These are phyloP conservation scores for Aspergillus glaucus DNA, from an alignment of 2,329 filamentous ascomycete genomes.

Conservation along the genomic window DNA sequence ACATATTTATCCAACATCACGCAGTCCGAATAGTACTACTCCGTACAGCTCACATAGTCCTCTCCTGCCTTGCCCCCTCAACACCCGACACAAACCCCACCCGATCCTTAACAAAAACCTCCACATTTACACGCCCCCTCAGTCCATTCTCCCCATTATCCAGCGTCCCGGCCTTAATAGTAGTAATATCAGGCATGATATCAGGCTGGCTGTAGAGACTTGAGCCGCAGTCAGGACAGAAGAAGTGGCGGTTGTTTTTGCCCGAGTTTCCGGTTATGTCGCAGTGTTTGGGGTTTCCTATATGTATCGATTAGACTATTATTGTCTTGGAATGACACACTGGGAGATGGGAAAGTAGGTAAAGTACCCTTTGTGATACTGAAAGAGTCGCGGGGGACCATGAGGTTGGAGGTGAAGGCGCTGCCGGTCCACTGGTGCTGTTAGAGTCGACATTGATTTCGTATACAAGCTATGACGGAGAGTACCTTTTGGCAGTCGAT, in stretches of 20 bases:
- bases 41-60: not conserved
- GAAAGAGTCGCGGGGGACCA: slow-evolving; percentile 45
- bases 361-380: slow-evolving; percentile 43
- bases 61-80: slow-evolving; percentile 47
- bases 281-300: slow-evolving; percentile 31
- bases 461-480: not conserved
- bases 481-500: slow-evolving; percentile 50
- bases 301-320: not conserved
- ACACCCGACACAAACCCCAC: slow-evolving; percentile 38
- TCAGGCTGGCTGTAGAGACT: slow-evolving; percentile 49
- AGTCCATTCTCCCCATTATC: slow-evolving; percentile 45
- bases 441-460: not conserved
- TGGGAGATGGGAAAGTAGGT: not conserved
- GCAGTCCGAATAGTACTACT: too few species aligned
- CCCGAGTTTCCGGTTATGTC: slow-evolving; percentile 45
- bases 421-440: slow-evolving; percentile 43
- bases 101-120: slow-evolving; percentile 50
- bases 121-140: slow-evolving; percentile 41
- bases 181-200: slow-evolving; percentile 46
- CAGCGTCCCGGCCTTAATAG: slow-evolving; percentile 48
- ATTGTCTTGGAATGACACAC: not conserved
- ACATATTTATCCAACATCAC: too few species aligned
- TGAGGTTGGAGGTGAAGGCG: slow-evolving; percentile 51
- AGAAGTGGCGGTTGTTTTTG: slow-evolving; percentile 52
- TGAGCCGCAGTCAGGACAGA: slow-evolving; percentile 49